Conservation (phyloP, 345 rosid species). For the Xanthoceras sorbifolium region DNA sequence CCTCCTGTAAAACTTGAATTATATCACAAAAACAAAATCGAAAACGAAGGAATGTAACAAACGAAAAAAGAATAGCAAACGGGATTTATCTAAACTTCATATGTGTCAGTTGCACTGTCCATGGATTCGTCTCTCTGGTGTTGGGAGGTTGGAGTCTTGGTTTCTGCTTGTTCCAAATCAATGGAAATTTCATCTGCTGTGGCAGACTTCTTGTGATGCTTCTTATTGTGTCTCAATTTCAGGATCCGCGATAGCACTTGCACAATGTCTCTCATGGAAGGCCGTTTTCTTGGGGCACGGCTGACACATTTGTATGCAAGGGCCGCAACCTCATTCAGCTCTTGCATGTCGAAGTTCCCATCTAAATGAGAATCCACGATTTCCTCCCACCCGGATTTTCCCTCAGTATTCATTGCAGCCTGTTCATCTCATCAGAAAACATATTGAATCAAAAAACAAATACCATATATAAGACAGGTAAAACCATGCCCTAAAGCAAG, state of each 20-base stretch:
- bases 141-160: conserved; percentile 37
- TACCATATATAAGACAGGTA: background rate
- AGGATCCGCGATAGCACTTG: conserved; percentile 75
- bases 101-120: conserved; percentile 60
- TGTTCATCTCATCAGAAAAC: conserved; percentile 25
- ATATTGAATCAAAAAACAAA: background rate
- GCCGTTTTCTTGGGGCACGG: conserved; percentile 76
- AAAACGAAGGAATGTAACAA: conserved; percentile 29
- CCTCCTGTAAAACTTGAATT: conserved; percentile 13
- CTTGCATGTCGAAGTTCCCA: conserved; percentile 67
- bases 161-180: conserved; percentile 46
- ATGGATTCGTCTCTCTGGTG: conserved; percentile 68
- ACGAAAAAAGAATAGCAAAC: conserved; percentile 16
- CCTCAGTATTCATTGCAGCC: conserved; percentile 92
- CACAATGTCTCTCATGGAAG: conserved; percentile 93
- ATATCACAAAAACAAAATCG: conserved; percentile 24
- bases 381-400: conserved; percentile 98
- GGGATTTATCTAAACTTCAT: conserved; percentile 42
- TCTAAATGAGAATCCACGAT: conserved; percentile 80
- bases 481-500: background rate
- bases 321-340: conserved; percentile 84
- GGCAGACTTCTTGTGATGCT: conserved; percentile 56
- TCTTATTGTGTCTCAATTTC: conserved; percentile 60
- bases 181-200: conserved; percentile 49
- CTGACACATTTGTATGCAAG: conserved; percentile 86